Evolutionary conservation across 2,329 filamentous ascomycete genomes (phyloP).

Genomic region (Pseudonectria foliicola): DNA sequence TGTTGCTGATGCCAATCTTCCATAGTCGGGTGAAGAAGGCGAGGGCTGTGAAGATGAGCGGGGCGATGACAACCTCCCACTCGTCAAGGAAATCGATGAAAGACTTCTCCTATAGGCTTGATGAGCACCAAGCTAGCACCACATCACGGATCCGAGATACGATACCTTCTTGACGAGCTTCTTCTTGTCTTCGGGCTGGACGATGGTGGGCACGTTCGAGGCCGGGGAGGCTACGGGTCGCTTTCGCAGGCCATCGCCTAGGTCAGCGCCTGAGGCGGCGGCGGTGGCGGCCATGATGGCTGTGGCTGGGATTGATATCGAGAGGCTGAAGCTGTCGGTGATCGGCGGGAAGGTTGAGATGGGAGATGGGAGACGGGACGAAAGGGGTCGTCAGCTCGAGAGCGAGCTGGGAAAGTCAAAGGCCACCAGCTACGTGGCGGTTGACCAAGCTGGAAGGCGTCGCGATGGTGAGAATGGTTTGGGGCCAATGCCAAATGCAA

Average conservation of each 20-base stretch:
- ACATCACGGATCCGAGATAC: background rate
- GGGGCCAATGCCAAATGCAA: slow-evolving; percentile 20
- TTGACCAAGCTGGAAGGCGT: slow-evolving; percentile 15
- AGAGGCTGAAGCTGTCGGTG: too few relatives aligned
- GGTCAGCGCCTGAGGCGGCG: slow-evolving; percentile 54
- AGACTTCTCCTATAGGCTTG: slow-evolving; percentile 40
- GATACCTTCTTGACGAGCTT: slow-evolving; percentile 50
- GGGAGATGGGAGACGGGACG: slow-evolving; percentile 2
- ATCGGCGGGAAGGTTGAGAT: background rate
- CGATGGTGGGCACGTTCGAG: slow-evolving; percentile 26
- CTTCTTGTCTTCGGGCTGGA: slow-evolving; percentile 53
- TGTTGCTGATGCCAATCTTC: slow-evolving; percentile 61
- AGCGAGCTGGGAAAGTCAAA: slow-evolving; percentile 27
- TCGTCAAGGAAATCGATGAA: slow-evolving; percentile 56
- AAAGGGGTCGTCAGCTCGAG: background rate
- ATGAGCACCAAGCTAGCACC: slow-evolving; percentile 12
- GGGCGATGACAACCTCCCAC: slow-evolving; percentile 56
- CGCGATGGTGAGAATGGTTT: slow-evolving; percentile 4
- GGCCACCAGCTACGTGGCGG: slow-evolving; percentile 15
- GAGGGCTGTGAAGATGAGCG: slow-evolving; percentile 53
- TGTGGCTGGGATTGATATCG: too few relatives aligned
- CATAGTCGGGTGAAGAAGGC: slow-evolving; percentile 62
- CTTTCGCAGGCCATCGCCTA: slow-evolving; percentile 49
- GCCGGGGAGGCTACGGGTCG: slow-evolving; percentile 37
- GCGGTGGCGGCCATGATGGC: slow-evolving; percentile 45